These are phyloP conservation scores for Phaeoacremonium minimum DNA, from an alignment of 2,329 filamentous ascomycete genomes.

Conservation along the genomic window DNA sequence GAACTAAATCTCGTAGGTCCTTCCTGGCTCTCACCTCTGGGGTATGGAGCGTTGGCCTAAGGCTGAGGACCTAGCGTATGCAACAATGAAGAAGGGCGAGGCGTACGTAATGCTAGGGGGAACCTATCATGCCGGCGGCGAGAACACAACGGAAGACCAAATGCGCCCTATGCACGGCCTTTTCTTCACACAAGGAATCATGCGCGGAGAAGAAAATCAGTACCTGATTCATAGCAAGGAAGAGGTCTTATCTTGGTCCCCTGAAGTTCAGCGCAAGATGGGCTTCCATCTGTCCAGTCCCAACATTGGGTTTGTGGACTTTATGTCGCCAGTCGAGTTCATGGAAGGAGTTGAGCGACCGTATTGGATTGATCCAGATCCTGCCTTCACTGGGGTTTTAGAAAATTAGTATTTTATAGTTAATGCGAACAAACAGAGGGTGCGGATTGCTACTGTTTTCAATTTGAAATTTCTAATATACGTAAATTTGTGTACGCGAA, in stretches of 20 bases:
- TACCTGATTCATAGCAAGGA: slow-evolving; percentile 13
- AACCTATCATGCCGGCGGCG: neutral
- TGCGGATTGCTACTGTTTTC: neutral
- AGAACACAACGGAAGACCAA: neutral
- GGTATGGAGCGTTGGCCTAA: neutral
- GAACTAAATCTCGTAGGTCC: neutral
- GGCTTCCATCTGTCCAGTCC: slow-evolving; percentile 16
- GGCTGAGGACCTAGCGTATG: neutral
- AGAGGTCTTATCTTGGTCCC: slow-evolving; percentile 13
- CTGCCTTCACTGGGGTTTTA: neutral
- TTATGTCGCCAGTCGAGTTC: slow-evolving; percentile 11
- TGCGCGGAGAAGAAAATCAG: slow-evolving; percentile 10
- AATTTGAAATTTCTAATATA: no score
- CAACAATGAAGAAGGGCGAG: neutral
- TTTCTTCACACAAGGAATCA: neutral
- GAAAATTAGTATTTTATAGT: neutral
- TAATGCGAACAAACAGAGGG: neutral
- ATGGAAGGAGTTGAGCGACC: neutral
- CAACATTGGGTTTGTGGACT: slow-evolving; percentile 12
- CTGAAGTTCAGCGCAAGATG: slow-evolving; percentile 13
- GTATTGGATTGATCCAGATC: neutral
- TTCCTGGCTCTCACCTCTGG: neutral
- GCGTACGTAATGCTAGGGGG: neutral
- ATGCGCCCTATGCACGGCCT: neutral
- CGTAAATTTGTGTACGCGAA: neutral